Percentiles rank a stretch among this genome's conserved stretches.
These are phyloP conservation scores for Phytophthora rubi DNA, from an alignment of 352 stramenopile genomes.

Conservation along the genomic window DNA sequence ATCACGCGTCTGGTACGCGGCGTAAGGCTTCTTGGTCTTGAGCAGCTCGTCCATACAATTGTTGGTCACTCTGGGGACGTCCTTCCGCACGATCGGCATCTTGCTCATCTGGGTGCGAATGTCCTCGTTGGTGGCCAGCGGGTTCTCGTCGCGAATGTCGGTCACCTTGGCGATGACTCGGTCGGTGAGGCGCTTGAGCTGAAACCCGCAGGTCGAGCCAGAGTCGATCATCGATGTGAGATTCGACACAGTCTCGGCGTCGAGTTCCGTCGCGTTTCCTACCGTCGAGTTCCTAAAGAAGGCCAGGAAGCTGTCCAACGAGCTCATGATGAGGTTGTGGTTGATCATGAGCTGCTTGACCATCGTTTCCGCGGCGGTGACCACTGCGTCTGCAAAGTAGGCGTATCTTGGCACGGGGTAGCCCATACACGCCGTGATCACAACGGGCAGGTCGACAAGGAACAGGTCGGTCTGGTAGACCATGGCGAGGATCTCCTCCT, in stretches of 20 bases:
- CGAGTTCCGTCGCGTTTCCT: slow-evolving; percentile 36
- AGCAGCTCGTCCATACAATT: slow-evolving; percentile 52
- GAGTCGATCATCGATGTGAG: slow-evolving; percentile 49
- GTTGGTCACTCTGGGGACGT: slow-evolving; percentile 53
- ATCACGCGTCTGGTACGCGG: slow-evolving; percentile 52
- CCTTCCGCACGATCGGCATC: slow-evolving; percentile 49
- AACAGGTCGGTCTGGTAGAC: slow-evolving; percentile 67
- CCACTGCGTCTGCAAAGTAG: slow-evolving; percentile 40
- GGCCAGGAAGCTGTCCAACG: slow-evolving; percentile 37
- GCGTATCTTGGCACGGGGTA: slow-evolving; percentile 33
- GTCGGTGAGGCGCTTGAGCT: slow-evolving; percentile 56
- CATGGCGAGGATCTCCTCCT: slow-evolving; percentile 50
- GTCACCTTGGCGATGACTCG: slow-evolving; percentile 50
- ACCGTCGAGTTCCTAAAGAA: slow-evolving; percentile 35
- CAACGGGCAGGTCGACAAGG: slow-evolving; percentile 58
- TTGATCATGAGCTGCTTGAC: slow-evolving; percentile 51
- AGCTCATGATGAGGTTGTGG: slow-evolving; percentile 48
- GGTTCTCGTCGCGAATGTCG: slow-evolving; percentile 39
- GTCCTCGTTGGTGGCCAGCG: slow-evolving; percentile 36
- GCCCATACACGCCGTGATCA: slow-evolving; percentile 56
- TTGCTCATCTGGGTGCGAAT: slow-evolving; percentile 52
- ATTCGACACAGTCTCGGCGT: slow-evolving; percentile 29
- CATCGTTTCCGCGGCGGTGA: slow-evolving; percentile 41
- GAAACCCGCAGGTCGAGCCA: slow-evolving; percentile 44
- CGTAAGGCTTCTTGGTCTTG: slow-evolving; percentile 37